Evolutionary conservation across 1,139 yeast species (phyloP).

Genomic region (Insectozyma bohioensis): DNA sequence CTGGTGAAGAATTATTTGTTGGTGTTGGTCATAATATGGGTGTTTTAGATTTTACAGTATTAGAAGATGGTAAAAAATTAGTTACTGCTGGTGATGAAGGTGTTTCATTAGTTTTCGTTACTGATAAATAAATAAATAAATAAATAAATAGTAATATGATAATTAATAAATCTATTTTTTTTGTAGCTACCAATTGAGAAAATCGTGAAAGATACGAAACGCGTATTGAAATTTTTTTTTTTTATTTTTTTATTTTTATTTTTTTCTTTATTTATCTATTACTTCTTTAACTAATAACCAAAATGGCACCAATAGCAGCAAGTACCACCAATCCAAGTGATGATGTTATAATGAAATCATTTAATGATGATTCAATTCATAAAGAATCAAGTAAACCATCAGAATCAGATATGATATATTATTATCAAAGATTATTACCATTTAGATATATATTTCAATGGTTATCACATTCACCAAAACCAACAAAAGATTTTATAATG

Average conservation of each 20-base stretch:
- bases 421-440: conserved; percentile 71
- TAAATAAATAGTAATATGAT: too few relatives aligned
- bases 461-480: conserved; percentile 82
- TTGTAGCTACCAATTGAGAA: neutral
- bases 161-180: too few relatives aligned
- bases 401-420: conserved; percentile 68
- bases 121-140: conserved; percentile 7
- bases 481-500: conserved; percentile 71
- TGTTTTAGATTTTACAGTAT: conserved; percentile 73
- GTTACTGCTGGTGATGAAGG: conserved; percentile 99
- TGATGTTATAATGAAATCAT: conserved; percentile 6
- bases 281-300: neutral
- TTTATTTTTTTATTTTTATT: conserved; percentile 1
- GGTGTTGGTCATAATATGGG: conserved; percentile 96
- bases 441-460: conserved; percentile 78
- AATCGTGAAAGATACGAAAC: too few relatives aligned
- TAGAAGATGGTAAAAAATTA: conserved; percentile 64
- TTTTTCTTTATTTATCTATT: neutral
- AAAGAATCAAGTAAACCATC: conserved; percentile 43
- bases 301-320: conserved; percentile 5
- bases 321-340: too few relatives aligned
- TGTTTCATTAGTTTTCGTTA: conserved; percentile 68
- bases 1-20: conserved; percentile 70
- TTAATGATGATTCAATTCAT: conserved; percentile 5
- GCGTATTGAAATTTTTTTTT: neutral